A percentile compares a stretch with the other conserved stretches of the same genome.
These are phyloP conservation scores for Septoria linicola DNA, from an alignment of 2,329 filamentous ascomycete genomes.

Conservation along the genomic window DNA sequence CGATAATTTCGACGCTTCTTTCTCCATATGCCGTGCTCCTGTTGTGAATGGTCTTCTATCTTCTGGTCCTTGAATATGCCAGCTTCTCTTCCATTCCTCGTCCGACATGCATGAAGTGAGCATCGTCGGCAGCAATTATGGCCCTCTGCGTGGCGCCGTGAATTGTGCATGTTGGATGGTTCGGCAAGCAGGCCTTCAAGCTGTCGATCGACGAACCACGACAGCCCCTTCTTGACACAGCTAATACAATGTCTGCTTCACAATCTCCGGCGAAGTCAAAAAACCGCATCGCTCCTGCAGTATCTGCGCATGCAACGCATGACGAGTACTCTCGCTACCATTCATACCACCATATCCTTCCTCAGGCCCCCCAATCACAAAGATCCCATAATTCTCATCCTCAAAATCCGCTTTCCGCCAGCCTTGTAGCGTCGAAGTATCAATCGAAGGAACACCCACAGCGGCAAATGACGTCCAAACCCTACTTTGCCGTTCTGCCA, in stretches of 20 bases:
- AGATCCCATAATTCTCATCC: constrained; percentile 37
- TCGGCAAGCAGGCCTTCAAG: too few species aligned
- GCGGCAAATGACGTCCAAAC: constrained; percentile 52
- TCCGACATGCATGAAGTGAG: too few species aligned
- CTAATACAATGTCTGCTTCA: constrained; percentile 37
- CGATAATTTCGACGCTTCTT: too few species aligned
- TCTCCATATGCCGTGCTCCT: too few species aligned
- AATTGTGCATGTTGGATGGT: too few species aligned
- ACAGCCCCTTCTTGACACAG: too few species aligned
- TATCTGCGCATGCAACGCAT: constrained; percentile 40
- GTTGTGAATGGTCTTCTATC: too few species aligned
- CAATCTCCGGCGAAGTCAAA: constrained; percentile 48
- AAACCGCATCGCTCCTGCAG: constrained; percentile 51
- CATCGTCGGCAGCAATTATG: too few species aligned
- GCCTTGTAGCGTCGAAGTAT: constrained; percentile 43
- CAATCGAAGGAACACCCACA: constrained; percentile 39
- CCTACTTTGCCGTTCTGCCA: constrained; percentile 44
- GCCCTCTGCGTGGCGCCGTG: too few species aligned
- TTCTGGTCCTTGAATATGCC: too few species aligned
- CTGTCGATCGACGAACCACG: too few species aligned
- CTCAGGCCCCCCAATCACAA: constrained; percentile 47
- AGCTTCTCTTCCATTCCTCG: too few species aligned
- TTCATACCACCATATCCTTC: constrained; percentile 46
- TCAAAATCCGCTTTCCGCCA: constrained; percentile 44
- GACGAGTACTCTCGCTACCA: constrained; percentile 34